A percentile compares a stretch with the other conserved stretches of the same genome.
Evolutionary conservation across 2,329 filamentous ascomycete genomes (phyloP).

Genomic region (Aaosphaeria arxii): DNA sequence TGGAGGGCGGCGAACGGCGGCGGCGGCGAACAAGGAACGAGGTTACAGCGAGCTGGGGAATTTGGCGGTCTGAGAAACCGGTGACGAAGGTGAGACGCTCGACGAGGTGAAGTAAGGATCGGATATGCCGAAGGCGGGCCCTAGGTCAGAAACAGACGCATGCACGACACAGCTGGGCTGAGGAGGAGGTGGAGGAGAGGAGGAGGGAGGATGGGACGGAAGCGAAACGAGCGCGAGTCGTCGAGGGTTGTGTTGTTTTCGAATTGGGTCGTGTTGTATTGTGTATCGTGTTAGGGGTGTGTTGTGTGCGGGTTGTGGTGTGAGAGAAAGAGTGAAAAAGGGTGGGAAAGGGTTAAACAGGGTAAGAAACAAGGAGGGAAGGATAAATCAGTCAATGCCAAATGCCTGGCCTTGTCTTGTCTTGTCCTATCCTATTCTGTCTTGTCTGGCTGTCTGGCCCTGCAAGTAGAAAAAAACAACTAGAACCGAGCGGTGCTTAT

Average conservation of each 20-base stretch:
- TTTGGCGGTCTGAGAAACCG: not conserved
- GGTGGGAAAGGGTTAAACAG: no score
- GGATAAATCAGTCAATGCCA: no score
- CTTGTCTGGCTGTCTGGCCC: no score
- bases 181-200: not conserved
- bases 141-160: not conserved
- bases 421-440: no score
- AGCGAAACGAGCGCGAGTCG: not conserved
- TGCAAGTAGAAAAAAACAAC: no score
- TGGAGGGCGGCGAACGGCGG: not conserved
- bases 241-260: not conserved
- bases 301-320: no score
- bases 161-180: not conserved
- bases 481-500: no score
- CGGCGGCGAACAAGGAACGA: not conserved
- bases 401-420: no score
- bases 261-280: no score
- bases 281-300: no score
- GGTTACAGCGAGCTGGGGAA: conserved; percentile 1
- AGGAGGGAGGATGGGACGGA: not conserved
- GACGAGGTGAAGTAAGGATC: not conserved
- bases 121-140: not conserved
- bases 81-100: conserved; percentile 1
- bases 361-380: no score
- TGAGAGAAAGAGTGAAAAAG: no score